Conservation (phyloP, 2,329 filamentous ascomycete species). For the Hymenoscyphus fructigenus region DNA sequence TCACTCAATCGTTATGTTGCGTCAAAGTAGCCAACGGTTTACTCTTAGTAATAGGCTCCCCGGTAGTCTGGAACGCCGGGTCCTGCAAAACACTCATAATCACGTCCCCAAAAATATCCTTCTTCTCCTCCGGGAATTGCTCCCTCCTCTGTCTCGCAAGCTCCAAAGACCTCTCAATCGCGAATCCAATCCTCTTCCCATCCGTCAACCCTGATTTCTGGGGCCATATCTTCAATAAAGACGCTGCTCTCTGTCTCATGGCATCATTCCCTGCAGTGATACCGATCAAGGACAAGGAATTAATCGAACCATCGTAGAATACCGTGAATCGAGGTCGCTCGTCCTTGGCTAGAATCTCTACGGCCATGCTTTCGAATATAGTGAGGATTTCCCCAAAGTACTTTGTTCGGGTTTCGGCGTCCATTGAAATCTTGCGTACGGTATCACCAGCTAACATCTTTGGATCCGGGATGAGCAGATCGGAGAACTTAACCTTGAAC, state of each 20-base stretch:
- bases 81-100: slow-evolving; percentile 2
- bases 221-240: not conserved
- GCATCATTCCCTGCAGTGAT: not conserved
- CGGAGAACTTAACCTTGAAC: not conserved
- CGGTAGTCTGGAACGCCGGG: not conserved
- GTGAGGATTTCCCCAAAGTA: not conserved
- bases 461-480: not conserved
- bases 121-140: not conserved
- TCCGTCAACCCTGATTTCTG: slow-evolving; percentile 2
- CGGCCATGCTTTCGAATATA: not conserved
- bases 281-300: not conserved
- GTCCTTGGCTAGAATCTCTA: not conserved
- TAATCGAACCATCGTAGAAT: not conserved
- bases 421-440: not conserved
- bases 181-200: slow-evolving; percentile 1
- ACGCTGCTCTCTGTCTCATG: not conserved
- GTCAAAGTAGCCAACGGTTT: not conserved
- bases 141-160: not conserved
- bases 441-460: not conserved
- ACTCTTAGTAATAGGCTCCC: not conserved
- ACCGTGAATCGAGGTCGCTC: not conserved
- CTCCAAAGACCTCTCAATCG: not conserved
- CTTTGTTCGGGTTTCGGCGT: not conserved
- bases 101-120: not conserved
- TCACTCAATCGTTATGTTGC: not conserved